These are phyloP conservation scores for Achlya hypogyna DNA, from an alignment of 352 stramenopile species.

Conservation along the genomic window DNA sequence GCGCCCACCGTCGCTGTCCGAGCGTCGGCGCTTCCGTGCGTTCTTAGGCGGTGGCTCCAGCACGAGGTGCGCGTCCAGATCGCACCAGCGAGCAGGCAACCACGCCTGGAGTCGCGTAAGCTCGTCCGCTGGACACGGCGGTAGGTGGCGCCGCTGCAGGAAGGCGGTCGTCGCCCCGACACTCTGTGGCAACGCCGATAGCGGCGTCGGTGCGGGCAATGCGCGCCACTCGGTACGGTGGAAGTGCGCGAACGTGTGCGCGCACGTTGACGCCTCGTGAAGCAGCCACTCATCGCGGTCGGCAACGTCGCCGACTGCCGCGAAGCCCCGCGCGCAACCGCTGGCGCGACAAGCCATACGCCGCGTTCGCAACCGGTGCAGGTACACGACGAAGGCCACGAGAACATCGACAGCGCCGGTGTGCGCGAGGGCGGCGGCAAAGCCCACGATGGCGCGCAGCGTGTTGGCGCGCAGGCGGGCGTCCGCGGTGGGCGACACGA, in stretches of 20 bases:
- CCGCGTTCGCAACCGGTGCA: not conserved
- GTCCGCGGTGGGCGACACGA: constrained; percentile 21
- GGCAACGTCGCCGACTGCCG: not conserved
- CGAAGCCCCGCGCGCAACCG: not conserved
- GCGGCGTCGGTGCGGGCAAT: not conserved
- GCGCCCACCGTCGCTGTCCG: not conserved
- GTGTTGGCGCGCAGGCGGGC: constrained; percentile 39
- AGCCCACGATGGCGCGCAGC: constrained; percentile 60
- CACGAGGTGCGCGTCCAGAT: not conserved
- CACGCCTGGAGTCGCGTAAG: not conserved
- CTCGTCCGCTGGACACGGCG: not conserved
- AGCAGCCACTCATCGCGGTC: not conserved
- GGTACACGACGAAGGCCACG: not conserved
- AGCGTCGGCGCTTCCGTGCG: not conserved
- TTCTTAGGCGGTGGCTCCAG: not conserved
- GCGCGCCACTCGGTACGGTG: not conserved
- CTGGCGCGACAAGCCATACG: not conserved
- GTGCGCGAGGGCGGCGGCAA: constrained; percentile 31
- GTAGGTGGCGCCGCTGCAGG: not conserved
- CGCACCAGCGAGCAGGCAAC: not conserved
- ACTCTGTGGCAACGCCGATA: not conserved
- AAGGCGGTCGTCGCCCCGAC: not conserved
- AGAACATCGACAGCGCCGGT: not conserved
- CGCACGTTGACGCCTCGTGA: not conserved
- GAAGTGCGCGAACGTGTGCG: not conserved